phyloP scores from a whole-genome alignment of 306 rosid species.

The Dryas octopetala region DNA sequence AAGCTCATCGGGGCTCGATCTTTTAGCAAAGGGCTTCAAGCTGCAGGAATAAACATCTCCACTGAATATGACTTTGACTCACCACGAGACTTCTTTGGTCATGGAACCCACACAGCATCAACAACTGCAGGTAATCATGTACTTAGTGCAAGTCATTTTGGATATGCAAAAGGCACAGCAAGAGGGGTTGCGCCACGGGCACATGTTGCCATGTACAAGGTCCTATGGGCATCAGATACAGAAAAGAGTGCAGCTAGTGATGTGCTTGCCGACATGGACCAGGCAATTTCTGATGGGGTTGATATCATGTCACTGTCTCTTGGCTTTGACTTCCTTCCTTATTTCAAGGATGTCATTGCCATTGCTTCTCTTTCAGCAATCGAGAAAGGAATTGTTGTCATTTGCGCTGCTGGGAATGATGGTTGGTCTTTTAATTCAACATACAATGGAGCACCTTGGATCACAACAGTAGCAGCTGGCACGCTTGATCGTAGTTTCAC shows the following conservation, averaged over 20 bases:
- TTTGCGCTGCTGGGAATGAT: conserved; percentile 18
- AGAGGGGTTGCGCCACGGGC: conserved; percentile 22
- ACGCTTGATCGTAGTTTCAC: conserved; percentile 28
- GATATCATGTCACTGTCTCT: conserved; percentile 24
- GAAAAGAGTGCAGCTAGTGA: not conserved
- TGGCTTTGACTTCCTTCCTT: not conserved
- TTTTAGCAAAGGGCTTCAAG: not conserved
- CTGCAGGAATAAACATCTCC: not conserved
- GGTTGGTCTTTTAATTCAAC: not conserved
- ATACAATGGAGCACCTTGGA: conserved; percentile 26
- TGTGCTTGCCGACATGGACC: conserved; percentile 21
- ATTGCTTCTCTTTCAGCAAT: conserved; percentile 12
- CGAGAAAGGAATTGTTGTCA: conserved; percentile 22
- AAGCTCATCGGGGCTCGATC: conserved; percentile 26
- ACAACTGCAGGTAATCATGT: conserved; percentile 26
- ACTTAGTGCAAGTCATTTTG: conserved; percentile 2
- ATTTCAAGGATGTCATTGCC: not conserved
- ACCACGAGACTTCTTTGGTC: conserved; percentile 15
- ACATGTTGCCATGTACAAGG: conserved; percentile 23
- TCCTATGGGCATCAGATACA: not conserved
- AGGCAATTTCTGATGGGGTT: conserved; percentile 27
- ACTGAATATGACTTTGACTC: not conserved
- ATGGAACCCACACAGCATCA: conserved; percentile 33
- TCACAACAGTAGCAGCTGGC: conserved; percentile 28
- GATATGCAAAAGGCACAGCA: conserved; percentile 21